Percentiles rank a stretch among this genome's conserved stretches.
Conservation (phyloP, 495 filamentous ascomycete genomes). For the Aspergillus conjunctus region DNA sequence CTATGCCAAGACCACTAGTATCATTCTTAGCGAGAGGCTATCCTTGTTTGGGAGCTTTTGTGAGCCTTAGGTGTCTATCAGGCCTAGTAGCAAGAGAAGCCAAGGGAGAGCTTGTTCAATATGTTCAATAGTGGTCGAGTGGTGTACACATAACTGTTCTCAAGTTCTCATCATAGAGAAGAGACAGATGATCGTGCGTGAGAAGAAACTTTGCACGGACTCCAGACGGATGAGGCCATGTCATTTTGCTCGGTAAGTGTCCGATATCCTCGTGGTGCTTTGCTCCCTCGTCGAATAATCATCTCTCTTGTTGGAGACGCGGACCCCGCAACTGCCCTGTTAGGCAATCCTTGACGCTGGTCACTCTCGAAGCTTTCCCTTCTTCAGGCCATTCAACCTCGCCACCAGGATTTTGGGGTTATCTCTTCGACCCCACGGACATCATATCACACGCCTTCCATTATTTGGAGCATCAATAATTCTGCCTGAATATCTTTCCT, state of each 20-base stretch:
- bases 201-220: neutral
- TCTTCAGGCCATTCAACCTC: neutral
- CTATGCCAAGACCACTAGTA: constrained; percentile 14
- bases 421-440: neutral
- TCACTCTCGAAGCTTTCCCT: neutral
- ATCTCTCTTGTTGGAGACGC: neutral
- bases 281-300: neutral
- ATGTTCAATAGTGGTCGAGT: no score
- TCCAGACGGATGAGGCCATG: neutral
- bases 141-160: no score
- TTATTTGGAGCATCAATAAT: neutral
- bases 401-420: neutral
- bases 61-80: neutral
- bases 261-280: neutral
- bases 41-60: neutral
- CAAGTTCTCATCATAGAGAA: no score
- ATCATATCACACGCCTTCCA: neutral
- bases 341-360: constrained; percentile 4
- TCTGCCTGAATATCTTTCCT: neutral
- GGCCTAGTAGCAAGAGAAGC: neutral
- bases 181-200: neutral
- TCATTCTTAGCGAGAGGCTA: constrained; percentile 18
- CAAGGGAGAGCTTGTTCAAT: neutral
- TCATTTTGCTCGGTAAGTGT: constrained; percentile 6
- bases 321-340: neutral